Evolutionary conservation across 83 land plant genomes (phyloP).

Genomic region (Picea engelmannii): DNA sequence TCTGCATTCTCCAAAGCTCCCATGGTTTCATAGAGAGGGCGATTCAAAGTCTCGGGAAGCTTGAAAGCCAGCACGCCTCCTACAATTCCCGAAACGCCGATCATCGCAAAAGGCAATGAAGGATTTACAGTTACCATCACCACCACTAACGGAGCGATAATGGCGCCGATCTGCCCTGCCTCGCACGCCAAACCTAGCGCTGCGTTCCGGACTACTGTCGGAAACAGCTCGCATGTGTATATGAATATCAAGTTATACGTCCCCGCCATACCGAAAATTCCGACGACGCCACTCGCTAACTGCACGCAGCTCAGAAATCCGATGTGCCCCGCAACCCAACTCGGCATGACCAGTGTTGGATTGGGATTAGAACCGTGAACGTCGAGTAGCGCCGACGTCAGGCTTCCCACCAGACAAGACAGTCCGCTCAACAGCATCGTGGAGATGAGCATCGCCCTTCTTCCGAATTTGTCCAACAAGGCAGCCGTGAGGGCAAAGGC

Average conservation of each 20-base stretch:
- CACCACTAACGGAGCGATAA: conserved; percentile 61
- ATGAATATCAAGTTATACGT: conserved; percentile 65
- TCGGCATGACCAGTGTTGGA: too few relatives aligned
- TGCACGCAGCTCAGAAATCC: conserved; percentile 12
- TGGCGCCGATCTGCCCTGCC: conserved; percentile 25
- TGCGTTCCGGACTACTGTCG: conserved; percentile 20
- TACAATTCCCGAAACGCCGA: conserved; percentile 18
- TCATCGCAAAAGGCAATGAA: conserved; percentile 53
- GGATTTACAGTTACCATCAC: conserved; percentile 36
- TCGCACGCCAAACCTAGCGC: conserved; percentile 67
- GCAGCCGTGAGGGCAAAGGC: too few relatives aligned
- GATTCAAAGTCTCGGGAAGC: conserved; percentile 57
- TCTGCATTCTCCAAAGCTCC: conserved; percentile 57
- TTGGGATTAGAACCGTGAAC: too few relatives aligned
- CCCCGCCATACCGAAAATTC: conserved; percentile 79
- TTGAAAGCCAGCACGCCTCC: conserved; percentile 40
- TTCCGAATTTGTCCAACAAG: too few relatives aligned
- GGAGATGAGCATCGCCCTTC: too few relatives aligned
- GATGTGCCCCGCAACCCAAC: neutral
- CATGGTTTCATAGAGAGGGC: conserved; percentile 36
- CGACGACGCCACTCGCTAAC: conserved; percentile 57
- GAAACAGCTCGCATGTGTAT: conserved; percentile 15
- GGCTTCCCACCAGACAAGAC: too few relatives aligned
- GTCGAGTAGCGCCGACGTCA: too few relatives aligned
- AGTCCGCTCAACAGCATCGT: too few relatives aligned